phyloP scores from a whole-genome alignment of 495 filamentous ascomycete species.

The Xylaria nigripes region DNA sequence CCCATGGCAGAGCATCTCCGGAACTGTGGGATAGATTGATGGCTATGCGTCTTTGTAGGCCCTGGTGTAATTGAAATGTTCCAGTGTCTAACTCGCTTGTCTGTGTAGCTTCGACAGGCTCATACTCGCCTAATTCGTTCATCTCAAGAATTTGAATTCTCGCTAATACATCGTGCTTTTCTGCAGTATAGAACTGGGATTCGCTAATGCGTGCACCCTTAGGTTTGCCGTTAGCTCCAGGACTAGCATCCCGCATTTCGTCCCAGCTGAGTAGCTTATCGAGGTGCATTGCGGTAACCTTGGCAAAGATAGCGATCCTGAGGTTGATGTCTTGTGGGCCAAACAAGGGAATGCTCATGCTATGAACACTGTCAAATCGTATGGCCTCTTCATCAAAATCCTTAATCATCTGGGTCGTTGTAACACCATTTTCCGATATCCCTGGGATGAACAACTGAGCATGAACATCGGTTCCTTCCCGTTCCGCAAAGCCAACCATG shows the following conservation, averaged over 20 bases:
- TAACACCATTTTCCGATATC: constrained; percentile 84
- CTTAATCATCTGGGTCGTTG: constrained; percentile 89
- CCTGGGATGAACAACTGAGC: constrained; percentile 92
- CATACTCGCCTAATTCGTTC: constrained; percentile 81
- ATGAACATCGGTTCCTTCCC: constrained; percentile 92
- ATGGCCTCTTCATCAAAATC: constrained; percentile 94
- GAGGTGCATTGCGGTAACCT: constrained; percentile 85
- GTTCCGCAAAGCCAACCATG: constrained; percentile 90
- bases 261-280: constrained; percentile 99
- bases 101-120: constrained; percentile 88
- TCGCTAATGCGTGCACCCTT: constrained; percentile 74
- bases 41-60: constrained; percentile 80
- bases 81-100: constrained; percentile 71
- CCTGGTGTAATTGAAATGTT: constrained; percentile 91
- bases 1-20: constrained; percentile 77
- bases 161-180: constrained; percentile 88
- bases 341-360: constrained; percentile 90
- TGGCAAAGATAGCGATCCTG: constrained; percentile 88
- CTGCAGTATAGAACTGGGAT: constrained; percentile 83
- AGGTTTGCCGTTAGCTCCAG: constrained; percentile 44
- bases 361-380: constrained; percentile 94
- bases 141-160: constrained; percentile 82
- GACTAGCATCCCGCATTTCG: constrained; percentile 77
- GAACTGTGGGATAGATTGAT: constrained; percentile 84
- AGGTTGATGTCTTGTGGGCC: constrained; percentile 67